Conservation (phyloP, 306 rosid genomes). For the Heteromeles arbutifolia region DNA sequence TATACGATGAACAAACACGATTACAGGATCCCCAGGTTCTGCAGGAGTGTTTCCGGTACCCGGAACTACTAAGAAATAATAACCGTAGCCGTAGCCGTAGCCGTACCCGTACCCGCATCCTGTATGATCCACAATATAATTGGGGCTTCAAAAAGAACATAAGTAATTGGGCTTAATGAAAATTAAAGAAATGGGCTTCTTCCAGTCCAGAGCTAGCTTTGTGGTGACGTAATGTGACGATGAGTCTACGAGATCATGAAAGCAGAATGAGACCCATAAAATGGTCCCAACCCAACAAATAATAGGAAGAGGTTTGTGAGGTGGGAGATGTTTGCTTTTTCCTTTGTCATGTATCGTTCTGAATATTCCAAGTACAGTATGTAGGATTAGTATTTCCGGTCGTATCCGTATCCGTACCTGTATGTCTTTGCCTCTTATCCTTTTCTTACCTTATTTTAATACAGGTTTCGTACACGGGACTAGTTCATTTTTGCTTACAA, state of each 20-base stretch:
- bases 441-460: background rate
- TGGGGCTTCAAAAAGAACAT: too few species aligned
- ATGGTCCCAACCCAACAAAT: background rate
- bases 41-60: too few species aligned
- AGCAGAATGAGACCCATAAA: too few species aligned
- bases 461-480: too few species aligned
- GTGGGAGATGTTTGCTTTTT: background rate
- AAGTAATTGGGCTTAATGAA: too few species aligned
- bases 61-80: too few species aligned
- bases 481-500: background rate
- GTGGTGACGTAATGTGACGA: background rate
- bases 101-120: too few species aligned
- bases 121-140: too few species aligned
- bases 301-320: background rate
- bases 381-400: background rate
- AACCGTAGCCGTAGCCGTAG: too few species aligned
- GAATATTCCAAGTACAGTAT: background rate
- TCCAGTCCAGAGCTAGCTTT: background rate
- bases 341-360: background rate
- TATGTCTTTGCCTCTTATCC: background rate
- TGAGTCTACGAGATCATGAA: background rate
- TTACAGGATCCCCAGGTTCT: too few species aligned
- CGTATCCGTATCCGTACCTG: background rate
- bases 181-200: background rate
- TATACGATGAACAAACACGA: too few species aligned